These are phyloP conservation scores for Nidula microcarpa DNA, from an alignment of 768 basidiomycete genomes.

Conservation along the genomic window DNA sequence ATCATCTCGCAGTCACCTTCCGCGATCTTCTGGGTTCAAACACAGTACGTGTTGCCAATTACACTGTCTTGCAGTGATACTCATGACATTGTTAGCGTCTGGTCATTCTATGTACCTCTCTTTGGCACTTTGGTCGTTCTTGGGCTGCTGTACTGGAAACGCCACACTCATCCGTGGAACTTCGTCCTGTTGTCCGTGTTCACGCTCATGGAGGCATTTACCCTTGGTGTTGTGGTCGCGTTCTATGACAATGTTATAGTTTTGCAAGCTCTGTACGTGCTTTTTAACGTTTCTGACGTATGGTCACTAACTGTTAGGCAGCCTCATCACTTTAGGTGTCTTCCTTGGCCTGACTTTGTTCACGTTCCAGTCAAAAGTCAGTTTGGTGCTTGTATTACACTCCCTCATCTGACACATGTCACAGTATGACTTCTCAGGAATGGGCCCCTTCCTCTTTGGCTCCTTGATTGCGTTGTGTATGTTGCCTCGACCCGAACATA, in stretches of 20 bases:
- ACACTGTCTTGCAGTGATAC: background rate
- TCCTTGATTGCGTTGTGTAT: conserved; percentile 75
- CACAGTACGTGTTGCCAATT: conserved; percentile 47
- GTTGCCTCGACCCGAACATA: conserved; percentile 13
- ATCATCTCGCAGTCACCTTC: conserved; percentile 59
- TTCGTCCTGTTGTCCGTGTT: conserved; percentile 81
- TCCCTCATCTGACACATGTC: conserved; percentile 1
- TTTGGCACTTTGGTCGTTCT: conserved; percentile 80
- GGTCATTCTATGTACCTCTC: conserved; percentile 78
- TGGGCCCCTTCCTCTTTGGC: conserved; percentile 89
- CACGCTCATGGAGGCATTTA: conserved; percentile 87
- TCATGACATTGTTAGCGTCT: conserved; percentile 40
- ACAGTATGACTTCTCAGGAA: conserved; percentile 91
- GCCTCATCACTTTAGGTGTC: conserved; percentile 86
- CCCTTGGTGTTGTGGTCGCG: conserved; percentile 81
- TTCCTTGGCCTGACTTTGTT: conserved; percentile 94
- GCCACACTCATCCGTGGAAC: conserved; percentile 88
- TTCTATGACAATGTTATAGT: conserved; percentile 73
- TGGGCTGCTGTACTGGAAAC: conserved; percentile 85
- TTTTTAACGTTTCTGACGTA: background rate
- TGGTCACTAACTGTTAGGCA: conserved; percentile 12
- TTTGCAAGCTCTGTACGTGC: conserved; percentile 77
- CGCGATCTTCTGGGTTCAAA: conserved; percentile 67
- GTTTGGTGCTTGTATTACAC: conserved; percentile 7
- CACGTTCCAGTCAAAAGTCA: conserved; percentile 89